Evolutionary conservation across 139 green algal species (phyloP).

Genomic region (Chlamydomonas sp.): DNA sequence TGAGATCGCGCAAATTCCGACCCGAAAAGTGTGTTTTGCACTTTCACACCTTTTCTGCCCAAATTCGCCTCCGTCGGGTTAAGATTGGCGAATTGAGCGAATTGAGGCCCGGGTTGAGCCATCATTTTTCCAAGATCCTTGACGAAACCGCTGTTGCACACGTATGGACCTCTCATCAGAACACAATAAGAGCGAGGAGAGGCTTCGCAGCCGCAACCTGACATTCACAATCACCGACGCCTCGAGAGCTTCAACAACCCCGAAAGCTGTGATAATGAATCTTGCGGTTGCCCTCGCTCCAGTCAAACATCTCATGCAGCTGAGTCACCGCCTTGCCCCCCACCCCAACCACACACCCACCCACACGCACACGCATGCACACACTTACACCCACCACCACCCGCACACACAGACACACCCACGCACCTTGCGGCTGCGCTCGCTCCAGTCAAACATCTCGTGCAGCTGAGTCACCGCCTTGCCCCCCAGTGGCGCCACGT

Average conservation of each 20-base stretch:
- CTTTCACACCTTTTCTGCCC: no score
- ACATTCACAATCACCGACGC: neutral
- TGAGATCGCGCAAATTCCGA: no score
- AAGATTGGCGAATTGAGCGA: no score
- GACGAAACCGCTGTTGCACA: no score
- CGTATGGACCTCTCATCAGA: no score
- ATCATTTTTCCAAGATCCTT: no score
- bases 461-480: conserved; percentile 94
- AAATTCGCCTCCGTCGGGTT: no score
- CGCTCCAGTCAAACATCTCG: conserved; percentile 96
- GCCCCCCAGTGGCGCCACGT: conserved; percentile 85
- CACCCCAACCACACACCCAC: conserved; percentile 28
- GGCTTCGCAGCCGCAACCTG: no score
- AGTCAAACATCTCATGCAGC: conserved; percentile 98
- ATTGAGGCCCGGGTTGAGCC: no score
- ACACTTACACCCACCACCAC: neutral
- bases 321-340: conserved; percentile 82
- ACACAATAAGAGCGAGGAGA: no score
- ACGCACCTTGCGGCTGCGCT: conserved; percentile 42
- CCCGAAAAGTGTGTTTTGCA: no score
- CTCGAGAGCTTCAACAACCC: neutral
- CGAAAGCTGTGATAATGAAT: neutral
- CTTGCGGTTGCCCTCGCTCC: conserved; percentile 67
- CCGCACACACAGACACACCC: neutral
- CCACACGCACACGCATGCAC: no score